Evolutionary conservation across 2,329 filamentous ascomycete genomes (phyloP), one percentile per base, ranked within the genome.

Genomic region (Colletotrichum brevisporum): DNA sequence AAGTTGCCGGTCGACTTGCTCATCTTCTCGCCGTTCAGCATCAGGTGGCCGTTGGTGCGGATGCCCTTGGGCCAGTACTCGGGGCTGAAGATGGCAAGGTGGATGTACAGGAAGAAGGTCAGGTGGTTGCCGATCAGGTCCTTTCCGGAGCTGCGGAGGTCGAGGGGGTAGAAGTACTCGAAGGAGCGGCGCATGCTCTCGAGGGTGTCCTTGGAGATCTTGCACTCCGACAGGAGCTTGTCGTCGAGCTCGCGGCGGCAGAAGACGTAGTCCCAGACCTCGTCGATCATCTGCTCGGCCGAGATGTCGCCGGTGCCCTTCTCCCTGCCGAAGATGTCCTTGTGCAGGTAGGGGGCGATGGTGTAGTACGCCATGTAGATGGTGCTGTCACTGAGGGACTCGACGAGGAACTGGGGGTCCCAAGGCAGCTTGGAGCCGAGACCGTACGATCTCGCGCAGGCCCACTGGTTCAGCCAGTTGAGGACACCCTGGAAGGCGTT

Each of bases 21-120:
- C 96, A 99, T 99, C 88, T 99, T 99, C 79, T 97, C 94, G 57
- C 95, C 95, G 79, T 99, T 99, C 72, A 99, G 86, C 80, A 97
- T 90, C 76, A 98, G 83, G 82, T 98, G 95, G 1, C 96, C 96
- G 78, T 99, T 99, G 71, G 93, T 91, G 73, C 96, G 92, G 73
- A 98, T 88, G 71, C 91, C 91, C 59, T 88, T 88, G 12, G 96
- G 96, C 94, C 95, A 98, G 85, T 94, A 97, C 79, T 95, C 89
- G 68, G 89, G 88, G 13, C 91, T 89, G 86, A 98, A 98, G 51
- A 99, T 87, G 12, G 96, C 96, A 72, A 96, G 81, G 80, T 98
- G 96, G 74, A 95, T 92, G 83, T 95, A 95, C 51, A 94, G 86
- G 85, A 91, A 93, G 85, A 95, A 95, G 13, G 94, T 98, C 76